Base-by-base conservation (phyloP, 2,329 filamentous ascomycete genomes). In the Fragosphaeria purpurea region DNA sequence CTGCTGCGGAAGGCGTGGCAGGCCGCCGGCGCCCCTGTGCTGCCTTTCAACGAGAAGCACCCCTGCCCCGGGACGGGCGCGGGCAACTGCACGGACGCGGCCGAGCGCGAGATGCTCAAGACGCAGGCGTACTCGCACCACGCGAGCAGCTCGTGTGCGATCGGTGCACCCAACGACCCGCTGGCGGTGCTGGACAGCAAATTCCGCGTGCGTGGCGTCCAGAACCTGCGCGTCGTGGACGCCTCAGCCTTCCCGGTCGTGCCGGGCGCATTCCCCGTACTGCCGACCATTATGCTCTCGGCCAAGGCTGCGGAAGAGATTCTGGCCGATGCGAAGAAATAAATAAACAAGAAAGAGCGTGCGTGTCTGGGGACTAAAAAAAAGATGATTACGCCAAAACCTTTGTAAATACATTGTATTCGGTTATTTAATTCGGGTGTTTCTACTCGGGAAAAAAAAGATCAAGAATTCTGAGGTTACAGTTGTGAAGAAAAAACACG, bases 261-360 rank as follows among this genome's bases (percentile, higher is more conserved):
- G 11, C 62, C 63, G 2, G 76, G 76, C 0, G 56, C 57, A 30
- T 41, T 71, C 67, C 13, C 78, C 70, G 58, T 70, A 68, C 53
- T 74, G 4, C 69, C 75, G 4, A 73, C 70, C 1, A 76, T 74
- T 56, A 74, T 80, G 66, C 66, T 44, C 30, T 51, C 47, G 6
- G 76, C 80, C 65, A 80, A 80, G 67, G 77, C 76, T 1, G 73
- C 75, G 6, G 77, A 78, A 62, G 70, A 69, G n/a, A 78, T 80
- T 12, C 41, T 58, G 22, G 53, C 51, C 5, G 51, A 53, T 13
- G 53, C 51, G 4, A 52, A 52, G 43, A 49, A 46, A n/a, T 44
- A 44, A 37, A 11, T 37, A 22, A 22, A 22, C 22, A 22, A 22
- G 22, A 22, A 22, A 22, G n/a, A 13, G 5, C 10, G 4, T 22